Evolutionary conservation across 352 stramenopile genomes (phyloP), one percentile per base, ranked within the genome.

Genomic region (Phytophthora ramorum): DNA sequence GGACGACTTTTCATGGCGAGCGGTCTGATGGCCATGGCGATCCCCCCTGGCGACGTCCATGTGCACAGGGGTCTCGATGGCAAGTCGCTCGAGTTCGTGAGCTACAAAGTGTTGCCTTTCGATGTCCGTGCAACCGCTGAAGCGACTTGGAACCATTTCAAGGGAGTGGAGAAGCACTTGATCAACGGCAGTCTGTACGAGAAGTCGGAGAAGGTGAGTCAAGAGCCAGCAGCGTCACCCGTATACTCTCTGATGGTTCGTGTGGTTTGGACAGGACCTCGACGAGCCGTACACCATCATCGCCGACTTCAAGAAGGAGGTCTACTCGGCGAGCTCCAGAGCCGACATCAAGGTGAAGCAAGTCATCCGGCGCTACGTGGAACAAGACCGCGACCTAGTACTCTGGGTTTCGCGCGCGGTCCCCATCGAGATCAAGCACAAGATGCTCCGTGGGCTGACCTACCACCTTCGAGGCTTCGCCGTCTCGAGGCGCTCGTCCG

Each of bases 381-480:
- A 87, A 30, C 32, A 71, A 30, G 75, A 85, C 43, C 80, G 76
- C 19, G 71, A 83, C 3, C 20, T 89, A 6, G 72, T 86, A 28
- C 62, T 81, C 8, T 85, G 76, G 76, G 50, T 65, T 19, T 47
- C 51, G 4, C 50, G 59, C 7, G 58, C 82, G 26, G 60, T 83
- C 4, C 78, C 79, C 14, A 59, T 81, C 12, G 76, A 81, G 62
- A 79, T 91, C 65, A 71, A 74, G 40, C 63, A 80, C 43, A 74
- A 87, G 56, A 62, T 74, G 2, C 50, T 73, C 1, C 35, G 20
- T 16, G 38, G 64, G 30, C 46, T 70, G 72, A 41, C 67, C 14
- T 89, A 87, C 35, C 59, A 74, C 13, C 59, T 88, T 14, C 67
- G 71, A 26, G 78, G 79, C 12, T 89, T 81, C 68, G 74, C 84